Percentiles rank a stretch among this genome's conserved stretches.
phyloP scores from a whole-genome alignment of 306 rosid genomes.

The Rubus idaeus region DNA sequence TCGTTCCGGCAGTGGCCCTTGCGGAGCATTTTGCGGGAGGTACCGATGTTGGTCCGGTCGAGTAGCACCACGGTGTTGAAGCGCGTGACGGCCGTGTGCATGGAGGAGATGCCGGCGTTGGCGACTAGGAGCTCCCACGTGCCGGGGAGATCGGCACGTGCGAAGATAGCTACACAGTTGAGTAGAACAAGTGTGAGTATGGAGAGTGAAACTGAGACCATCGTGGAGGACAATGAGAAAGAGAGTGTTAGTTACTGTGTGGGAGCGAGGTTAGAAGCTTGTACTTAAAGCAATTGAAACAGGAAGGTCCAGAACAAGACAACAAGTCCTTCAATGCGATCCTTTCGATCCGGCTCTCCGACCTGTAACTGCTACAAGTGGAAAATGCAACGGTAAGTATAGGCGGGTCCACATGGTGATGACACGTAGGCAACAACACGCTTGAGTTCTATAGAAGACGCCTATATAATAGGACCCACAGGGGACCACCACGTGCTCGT shows the following conservation, averaged over 20 bases:
- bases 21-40: slow-evolving; percentile 56
- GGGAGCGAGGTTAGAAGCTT: slow-evolving; percentile 20
- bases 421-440: not conserved
- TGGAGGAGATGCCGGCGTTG: slow-evolving; percentile 83
- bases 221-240: not conserved
- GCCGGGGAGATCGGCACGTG: slow-evolving; percentile 78
- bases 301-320: not conserved
- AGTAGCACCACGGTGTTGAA: slow-evolving; percentile 81
- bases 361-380: not conserved
- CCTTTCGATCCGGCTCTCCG: not conserved
- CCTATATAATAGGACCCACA: not conserved
- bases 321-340: not conserved
- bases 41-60: slow-evolving; percentile 83
- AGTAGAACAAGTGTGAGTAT: not conserved
- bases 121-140: slow-evolving; percentile 68
- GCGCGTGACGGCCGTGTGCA: slow-evolving; percentile 93
- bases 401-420: not conserved
- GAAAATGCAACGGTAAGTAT: not conserved
- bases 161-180: not conserved
- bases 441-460: not conserved
- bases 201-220: not conserved
- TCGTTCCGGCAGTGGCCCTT: slow-evolving; percentile 60
- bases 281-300: not conserved
- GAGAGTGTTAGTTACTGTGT: not conserved
- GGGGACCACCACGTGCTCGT: slow-evolving; percentile 8